These are phyloP conservation scores for Cercophora sp. DNA, from an alignment of 495 filamentous ascomycete genomes.

Conservation along the genomic window DNA sequence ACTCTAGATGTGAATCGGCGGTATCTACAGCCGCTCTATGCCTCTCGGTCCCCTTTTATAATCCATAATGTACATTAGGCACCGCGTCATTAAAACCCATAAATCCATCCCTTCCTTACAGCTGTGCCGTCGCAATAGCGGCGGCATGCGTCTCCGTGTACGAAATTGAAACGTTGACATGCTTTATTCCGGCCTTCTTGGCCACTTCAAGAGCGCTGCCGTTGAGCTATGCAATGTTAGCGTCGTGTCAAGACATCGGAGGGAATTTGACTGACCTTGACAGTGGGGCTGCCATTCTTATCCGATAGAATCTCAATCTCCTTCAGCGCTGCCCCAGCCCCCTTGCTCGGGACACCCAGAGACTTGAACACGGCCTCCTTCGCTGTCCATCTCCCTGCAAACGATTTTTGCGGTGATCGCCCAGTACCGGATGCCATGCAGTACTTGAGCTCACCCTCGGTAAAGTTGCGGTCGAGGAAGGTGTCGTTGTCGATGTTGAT, in stretches of 20 bases:
- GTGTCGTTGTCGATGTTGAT: slow-evolving; percentile 91
- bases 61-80: slow-evolving; percentile 5
- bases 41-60: not conserved
- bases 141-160: slow-evolving; percentile 90
- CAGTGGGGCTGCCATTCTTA: slow-evolving; percentile 74
- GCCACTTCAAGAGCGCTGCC: slow-evolving; percentile 79
- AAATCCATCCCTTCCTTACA: slow-evolving; percentile 12
- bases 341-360: slow-evolving; percentile 80
- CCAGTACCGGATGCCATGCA: slow-evolving; percentile 65
- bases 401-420: slow-evolving; percentile 68
- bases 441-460: slow-evolving; percentile 72
- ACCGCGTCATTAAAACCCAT: not conserved
- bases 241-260: slow-evolving; percentile 17
- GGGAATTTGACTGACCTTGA: slow-evolving; percentile 61
- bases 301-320: slow-evolving; percentile 90
- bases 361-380: slow-evolving; percentile 99
- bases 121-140: slow-evolving; percentile 63
- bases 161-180: slow-evolving; percentile 86
- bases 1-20: no score
- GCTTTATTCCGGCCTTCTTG: slow-evolving; percentile 77
- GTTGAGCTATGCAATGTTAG: slow-evolving; percentile 62
- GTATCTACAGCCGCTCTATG: slow-evolving; percentile 2
- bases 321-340: slow-evolving; percentile 82
- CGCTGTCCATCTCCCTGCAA: slow-evolving; percentile 90
- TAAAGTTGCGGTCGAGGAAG: slow-evolving; percentile 95